These are phyloP conservation scores for Calendula officinalis DNA, from an alignment of 129 eudicot genomes.

Conservation along the genomic window DNA sequence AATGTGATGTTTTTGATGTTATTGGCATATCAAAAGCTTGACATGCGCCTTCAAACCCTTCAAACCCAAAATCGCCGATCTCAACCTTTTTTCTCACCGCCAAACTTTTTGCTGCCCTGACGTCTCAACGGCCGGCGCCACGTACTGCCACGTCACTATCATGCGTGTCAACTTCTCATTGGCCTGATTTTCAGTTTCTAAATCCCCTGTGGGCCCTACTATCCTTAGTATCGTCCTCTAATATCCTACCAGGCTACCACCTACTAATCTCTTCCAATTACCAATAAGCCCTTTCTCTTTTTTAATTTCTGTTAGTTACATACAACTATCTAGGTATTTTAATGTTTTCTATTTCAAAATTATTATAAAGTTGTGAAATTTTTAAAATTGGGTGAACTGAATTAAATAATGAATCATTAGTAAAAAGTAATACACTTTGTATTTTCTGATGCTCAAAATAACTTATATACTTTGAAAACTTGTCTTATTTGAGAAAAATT, in stretches of 20 bases:
- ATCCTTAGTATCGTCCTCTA: neutral
- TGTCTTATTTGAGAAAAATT: too few species aligned
- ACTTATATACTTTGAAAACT: too few species aligned
- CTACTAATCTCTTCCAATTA: slow-evolving; percentile 8
- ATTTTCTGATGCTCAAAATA: too few species aligned
- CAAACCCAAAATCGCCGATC: slow-evolving; percentile 4
- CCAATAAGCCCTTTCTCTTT: neutral
- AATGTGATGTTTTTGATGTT: slow-evolving; percentile 26
- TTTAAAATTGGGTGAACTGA: too few species aligned
- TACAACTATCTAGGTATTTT: too few species aligned
- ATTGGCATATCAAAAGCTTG: slow-evolving; percentile 16
- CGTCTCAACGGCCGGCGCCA: neutral
- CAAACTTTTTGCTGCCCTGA: slow-evolving; percentile 8
- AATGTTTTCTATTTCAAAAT: too few species aligned
- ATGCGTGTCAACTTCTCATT: slow-evolving; percentile 28
- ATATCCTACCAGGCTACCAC: neutral
- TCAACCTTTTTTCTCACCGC: neutral
- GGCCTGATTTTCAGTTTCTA: slow-evolving; percentile 9
- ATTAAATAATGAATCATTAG: too few species aligned
- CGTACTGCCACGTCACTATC: slow-evolving; percentile 17
- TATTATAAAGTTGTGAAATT: too few species aligned
- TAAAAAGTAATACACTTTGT: too few species aligned
- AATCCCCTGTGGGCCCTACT: neutral
- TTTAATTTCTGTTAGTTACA: neutral
- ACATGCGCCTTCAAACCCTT: slow-evolving; percentile 6